Evolutionary conservation across 2,329 filamentous ascomycete genomes (phyloP), one percentile per base, ranked within the genome.

Genomic region (Beauveria brongniartii): DNA sequence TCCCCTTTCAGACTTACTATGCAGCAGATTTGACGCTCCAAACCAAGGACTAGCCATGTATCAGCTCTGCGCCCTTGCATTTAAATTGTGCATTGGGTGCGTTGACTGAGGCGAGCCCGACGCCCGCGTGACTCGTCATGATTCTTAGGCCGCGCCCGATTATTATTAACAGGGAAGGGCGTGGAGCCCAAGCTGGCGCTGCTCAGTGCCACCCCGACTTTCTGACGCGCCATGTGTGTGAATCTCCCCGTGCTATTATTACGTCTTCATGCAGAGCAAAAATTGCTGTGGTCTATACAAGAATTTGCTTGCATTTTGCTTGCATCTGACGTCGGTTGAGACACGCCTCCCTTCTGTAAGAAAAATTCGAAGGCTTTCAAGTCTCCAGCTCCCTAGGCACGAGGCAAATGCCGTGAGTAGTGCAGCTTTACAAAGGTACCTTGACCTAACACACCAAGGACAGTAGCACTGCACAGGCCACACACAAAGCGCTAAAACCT

Each of bases 401-500:
- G 24, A 44, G 48, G 18, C n/a, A 22, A 30, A 34, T 3, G 37
- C 34, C 26, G 47, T 37, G 34, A 37, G 34, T 26, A 28, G 26
- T 7, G 14, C 18, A 44, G 55, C 46, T 24, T 20, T 52, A 30
- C 34, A 40, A 14, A 52, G 22, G 47, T 59, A 34, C 56, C 56
- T 20, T n/a, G 6, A 14, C 22, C n/a, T 34, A 14, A 40, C 40
- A 44, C 37, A 24, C 58, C 28, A 47, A 47, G 34, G 34, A 37
- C 34, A 12, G 34, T 28, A 7, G 18, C 16, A 48, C 66, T 63
- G 16, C 62, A 65, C 56, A 63, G 65, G 37, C 61, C 61, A 44
- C 58, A 62, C 57, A 41, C 60, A 63, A 37, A 48, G 59, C 41
- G 60, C 61, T 18, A 61, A 64, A 61, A 60, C 59, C 51, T 59